Evolutionary conservation across 1,284 basidiomycete species (phyloP).

Genomic region (Pseudozyma sp.): DNA sequence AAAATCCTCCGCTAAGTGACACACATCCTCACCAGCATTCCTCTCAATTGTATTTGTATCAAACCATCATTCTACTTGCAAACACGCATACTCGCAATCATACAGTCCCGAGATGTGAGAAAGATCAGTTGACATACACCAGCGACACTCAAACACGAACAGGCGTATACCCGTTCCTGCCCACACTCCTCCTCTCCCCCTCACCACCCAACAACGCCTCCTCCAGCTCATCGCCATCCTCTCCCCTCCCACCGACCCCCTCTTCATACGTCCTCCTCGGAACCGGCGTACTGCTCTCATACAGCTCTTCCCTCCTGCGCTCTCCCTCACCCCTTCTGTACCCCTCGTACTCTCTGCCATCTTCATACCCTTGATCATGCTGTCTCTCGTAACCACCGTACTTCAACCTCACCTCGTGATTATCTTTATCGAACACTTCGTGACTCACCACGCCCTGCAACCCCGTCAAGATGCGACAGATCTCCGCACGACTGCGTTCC

Average conservation of each 20-base stretch:
- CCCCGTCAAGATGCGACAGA: conserved; percentile 50
- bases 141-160: conserved; percentile 13
- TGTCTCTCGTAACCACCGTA: conserved; percentile 22
- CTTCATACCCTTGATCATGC: conserved; percentile 2
- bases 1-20: conserved; percentile 21
- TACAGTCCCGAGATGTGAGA: neutral
- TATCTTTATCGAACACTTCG: conserved; percentile 40
- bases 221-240: conserved; percentile 31
- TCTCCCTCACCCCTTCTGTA: conserved; percentile 5
- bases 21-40: neutral
- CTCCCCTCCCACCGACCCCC: conserved; percentile 5
- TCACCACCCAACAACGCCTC: conserved; percentile 33
- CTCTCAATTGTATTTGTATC: conserved; percentile 29
- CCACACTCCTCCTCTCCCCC: conserved; percentile 17
- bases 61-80: conserved; percentile 11
- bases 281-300: conserved; percentile 26
- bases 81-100: conserved; percentile 1
- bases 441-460: conserved; percentile 37
- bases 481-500: conserved; percentile 46
- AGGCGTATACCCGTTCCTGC: conserved; percentile 33
- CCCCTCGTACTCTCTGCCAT: neutral
- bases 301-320: conserved; percentile 16
- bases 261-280: conserved; percentile 14
- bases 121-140: neutral
- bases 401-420: conserved; percentile 27